phyloP scores from a whole-genome alignment of 2,329 filamentous ascomycete genomes.

The Botrytis elliptica region DNA sequence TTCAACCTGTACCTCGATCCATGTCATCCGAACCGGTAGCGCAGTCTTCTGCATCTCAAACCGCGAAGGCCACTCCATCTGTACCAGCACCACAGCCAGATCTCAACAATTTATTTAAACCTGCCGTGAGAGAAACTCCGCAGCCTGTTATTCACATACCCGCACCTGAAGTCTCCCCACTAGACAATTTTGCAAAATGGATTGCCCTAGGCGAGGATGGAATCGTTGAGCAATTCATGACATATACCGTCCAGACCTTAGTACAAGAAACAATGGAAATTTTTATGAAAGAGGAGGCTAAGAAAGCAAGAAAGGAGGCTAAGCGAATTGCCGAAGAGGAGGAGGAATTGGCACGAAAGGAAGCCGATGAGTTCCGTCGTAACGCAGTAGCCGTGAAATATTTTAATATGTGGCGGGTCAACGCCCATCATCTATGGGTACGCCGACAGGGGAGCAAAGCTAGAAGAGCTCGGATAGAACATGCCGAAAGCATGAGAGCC shows the following conservation, averaged over 20 bases:
- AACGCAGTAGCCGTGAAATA: slow-evolving; percentile 36
- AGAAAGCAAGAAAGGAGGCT: slow-evolving; percentile 20
- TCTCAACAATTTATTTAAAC: not conserved
- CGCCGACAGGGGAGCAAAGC: slow-evolving; percentile 36
- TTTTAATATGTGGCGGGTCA: slow-evolving; percentile 34
- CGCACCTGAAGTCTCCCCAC: not conserved
- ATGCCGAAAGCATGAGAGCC: slow-evolving; percentile 35
- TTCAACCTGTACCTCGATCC: slow-evolving; percentile 9
- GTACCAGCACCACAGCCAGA: not conserved
- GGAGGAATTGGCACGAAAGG: slow-evolving; percentile 28
- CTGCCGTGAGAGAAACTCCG: not conserved
- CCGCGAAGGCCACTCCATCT: not conserved
- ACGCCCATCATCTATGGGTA: slow-evolving; percentile 31
- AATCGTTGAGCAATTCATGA: slow-evolving; percentile 39
- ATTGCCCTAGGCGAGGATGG: slow-evolving; percentile 35
- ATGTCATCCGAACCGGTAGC: not conserved
- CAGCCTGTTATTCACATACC: not conserved
- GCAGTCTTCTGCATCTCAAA: not conserved
- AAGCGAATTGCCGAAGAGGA: slow-evolving; percentile 26
- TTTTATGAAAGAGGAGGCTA: slow-evolving; percentile 27
- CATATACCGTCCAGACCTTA: slow-evolving; percentile 30
- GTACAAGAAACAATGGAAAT: slow-evolving; percentile 26
- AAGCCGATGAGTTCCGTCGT: slow-evolving; percentile 35
- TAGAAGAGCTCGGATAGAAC: slow-evolving; percentile 33
- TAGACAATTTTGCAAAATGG: slow-evolving; percentile 33